phyloP scores from a whole-genome alignment of 2,329 filamentous ascomycete species.

The Xylaria sp. region DNA sequence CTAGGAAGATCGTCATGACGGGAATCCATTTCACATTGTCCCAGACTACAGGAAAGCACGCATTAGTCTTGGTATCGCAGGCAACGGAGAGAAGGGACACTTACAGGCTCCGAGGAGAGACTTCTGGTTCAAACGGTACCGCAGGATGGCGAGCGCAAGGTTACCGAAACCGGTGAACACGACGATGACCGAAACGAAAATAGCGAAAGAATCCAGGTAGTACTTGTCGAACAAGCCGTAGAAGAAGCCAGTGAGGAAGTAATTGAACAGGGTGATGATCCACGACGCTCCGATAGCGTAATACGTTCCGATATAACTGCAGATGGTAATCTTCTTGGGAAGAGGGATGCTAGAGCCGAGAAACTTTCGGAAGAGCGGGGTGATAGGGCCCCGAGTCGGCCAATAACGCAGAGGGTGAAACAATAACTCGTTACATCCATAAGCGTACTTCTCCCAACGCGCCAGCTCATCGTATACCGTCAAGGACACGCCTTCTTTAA shows the following conservation, averaged over 20 bases:
- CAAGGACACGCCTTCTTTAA: constrained; percentile 82
- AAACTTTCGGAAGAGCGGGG: constrained; percentile 77
- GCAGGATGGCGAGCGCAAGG: constrained; percentile 59
- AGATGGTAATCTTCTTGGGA: constrained; percentile 75
- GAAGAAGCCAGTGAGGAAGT: constrained; percentile 78
- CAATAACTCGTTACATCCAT: constrained; percentile 81
- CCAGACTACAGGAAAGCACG: constrained; percentile 43
- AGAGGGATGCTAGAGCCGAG: constrained; percentile 74
- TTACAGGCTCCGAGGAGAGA: constrained; percentile 51
- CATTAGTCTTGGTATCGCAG: constrained; percentile 7
- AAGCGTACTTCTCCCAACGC: constrained; percentile 87
- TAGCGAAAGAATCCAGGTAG: constrained; percentile 64
- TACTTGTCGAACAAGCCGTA: constrained; percentile 58
- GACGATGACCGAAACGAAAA: constrained; percentile 43
- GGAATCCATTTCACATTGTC: constrained; percentile 60
- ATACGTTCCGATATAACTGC: constrained; percentile 81
- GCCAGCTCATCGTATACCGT: constrained; percentile 85
- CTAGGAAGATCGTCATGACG: constrained; percentile 50
- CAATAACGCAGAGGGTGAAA: constrained; percentile 80
- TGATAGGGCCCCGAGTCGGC: constrained; percentile 76
- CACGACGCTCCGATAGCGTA: constrained; percentile 79
- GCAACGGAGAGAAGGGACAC: constrained; percentile 23
- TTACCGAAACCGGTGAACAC: constrained; percentile 44
- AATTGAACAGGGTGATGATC: constrained; percentile 75
- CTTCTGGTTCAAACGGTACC: constrained; percentile 62